Evolutionary conservation across 1,139 yeast species (phyloP), one percentile per base, ranked within the genome.

Genomic region (Saccharomyces pastorianus): DNA sequence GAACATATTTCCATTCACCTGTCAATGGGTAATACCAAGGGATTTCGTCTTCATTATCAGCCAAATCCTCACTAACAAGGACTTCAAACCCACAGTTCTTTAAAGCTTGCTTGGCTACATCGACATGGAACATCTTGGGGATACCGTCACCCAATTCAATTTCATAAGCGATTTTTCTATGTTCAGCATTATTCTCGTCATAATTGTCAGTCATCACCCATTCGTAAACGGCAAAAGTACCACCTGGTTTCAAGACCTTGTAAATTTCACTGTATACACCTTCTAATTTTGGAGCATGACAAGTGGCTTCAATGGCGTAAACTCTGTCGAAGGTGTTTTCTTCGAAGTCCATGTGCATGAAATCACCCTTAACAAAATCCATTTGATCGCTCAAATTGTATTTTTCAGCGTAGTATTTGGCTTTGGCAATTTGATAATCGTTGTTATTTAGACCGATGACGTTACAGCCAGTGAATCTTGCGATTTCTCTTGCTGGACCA

Each of bases 21-120:
- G 95, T 80, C 69, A 93, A 81, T 65, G 99, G 99, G 74, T 91
- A 91, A 76, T 87, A 93, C 99, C 99, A 93, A 63, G 99, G 99
- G 62, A 93, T 80, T 51, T 81, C 88, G 70, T 89, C 97, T 58
- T 81, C 83, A 58, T 76, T 75, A 61, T 83, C 89, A 54, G 98
- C 97, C 71, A 93, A 78, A 72, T 93, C 99, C 64, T 78, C 77
- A 73, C 84, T 81, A 70, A 79, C 81, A 66, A 80, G 80, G 64
- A 93, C 76, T 63, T 88, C 86, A 71, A 93, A 93, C 14, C 99
- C 99, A 61, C 89, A 97, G 53, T 78, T 79, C 72, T 82, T 78
- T 68, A 95, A 79, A 25, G 99, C 99, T 59, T 86, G 75, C 70
- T 83, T 85, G 49, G 99, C 98, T 65, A 89, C 97, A 59, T 83